These are phyloP conservation scores for Heterotrichella gracilis DNA, from an alignment of 352 stramenopile genomes.

Conservation along the genomic window DNA sequence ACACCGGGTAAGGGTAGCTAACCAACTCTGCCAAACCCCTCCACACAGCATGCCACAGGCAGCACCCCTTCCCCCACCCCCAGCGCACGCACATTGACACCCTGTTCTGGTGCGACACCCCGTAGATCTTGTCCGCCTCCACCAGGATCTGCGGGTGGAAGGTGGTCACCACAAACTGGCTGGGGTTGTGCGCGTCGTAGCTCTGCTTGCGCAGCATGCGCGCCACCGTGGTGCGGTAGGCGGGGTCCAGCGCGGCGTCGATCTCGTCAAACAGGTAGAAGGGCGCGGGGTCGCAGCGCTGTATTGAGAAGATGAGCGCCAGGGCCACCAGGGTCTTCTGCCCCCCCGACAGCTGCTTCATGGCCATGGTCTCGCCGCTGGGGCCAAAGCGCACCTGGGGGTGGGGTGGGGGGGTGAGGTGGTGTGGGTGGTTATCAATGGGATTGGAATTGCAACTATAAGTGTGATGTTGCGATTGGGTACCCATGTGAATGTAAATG, in stretches of 20 bases:
- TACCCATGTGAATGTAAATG: too few relatives aligned
- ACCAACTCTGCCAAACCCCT: too few relatives aligned
- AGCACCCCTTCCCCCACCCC: too few relatives aligned
- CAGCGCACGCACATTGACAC: too few relatives aligned
- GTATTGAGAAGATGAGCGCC: conserved; percentile 87
- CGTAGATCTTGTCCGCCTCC: conserved; percentile 76
- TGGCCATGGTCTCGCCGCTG: conserved; percentile 22
- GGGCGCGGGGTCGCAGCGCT: conserved; percentile 79
- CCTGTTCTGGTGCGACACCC: conserved; percentile 31
- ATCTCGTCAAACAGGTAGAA: conserved; percentile 99
- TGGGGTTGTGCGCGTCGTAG: conserved; percentile 56
- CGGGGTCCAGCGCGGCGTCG: conserved; percentile 94
- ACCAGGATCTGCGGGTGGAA: conserved; percentile 95
- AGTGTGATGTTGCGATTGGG: too few relatives aligned
- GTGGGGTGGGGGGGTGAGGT: too few relatives aligned
- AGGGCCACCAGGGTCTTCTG: conserved; percentile 94
- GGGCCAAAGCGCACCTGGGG: not conserved
- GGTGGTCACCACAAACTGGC: conserved; percentile 98
- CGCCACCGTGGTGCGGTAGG: conserved; percentile 70
- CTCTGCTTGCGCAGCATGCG: conserved; percentile 76
- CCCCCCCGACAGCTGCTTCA: conserved; percentile 88
- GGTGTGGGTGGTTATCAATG: too few relatives aligned
- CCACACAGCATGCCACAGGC: too few relatives aligned
- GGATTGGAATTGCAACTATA: too few relatives aligned
- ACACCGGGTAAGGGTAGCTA: too few relatives aligned